These are phyloP conservation scores for Farysia itapuensis DNA, from an alignment of 1,284 basidiomycete species.

Conservation along the genomic window DNA sequence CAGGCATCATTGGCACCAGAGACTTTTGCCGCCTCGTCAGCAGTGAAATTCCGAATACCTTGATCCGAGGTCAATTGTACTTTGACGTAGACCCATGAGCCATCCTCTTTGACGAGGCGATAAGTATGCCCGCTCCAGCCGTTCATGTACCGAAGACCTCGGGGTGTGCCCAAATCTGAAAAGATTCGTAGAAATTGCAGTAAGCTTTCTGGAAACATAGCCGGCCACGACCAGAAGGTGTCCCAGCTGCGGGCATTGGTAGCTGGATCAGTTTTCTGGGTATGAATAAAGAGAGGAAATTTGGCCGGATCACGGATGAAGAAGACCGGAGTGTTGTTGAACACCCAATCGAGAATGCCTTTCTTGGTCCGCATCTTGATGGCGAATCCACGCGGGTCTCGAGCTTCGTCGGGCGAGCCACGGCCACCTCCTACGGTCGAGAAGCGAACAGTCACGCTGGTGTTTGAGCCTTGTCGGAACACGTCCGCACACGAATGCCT, in stretches of 20 bases:
- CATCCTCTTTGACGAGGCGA: conserved; percentile 81
- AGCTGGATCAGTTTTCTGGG: conserved; percentile 87
- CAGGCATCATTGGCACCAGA: conserved; percentile 75
- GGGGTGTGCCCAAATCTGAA: conserved; percentile 82
- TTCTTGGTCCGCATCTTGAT: conserved; percentile 86
- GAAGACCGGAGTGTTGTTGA: conserved; percentile 54
- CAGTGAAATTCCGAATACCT: conserved; percentile 56
- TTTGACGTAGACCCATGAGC: conserved; percentile 62
- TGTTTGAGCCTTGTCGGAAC: conserved; percentile 37
- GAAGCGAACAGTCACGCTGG: conserved; percentile 60
- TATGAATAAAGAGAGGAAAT: conserved; percentile 84
- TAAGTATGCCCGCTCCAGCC: conserved; percentile 88
- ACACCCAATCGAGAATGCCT: conserved; percentile 63
- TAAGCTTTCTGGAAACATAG: conserved; percentile 17
- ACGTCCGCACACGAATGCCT: no score
- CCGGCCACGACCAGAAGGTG: conserved; percentile 73
- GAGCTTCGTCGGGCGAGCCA: conserved; percentile 84
- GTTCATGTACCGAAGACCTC: conserved; percentile 65
- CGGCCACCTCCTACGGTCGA: conserved; percentile 70
- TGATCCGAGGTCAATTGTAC: conserved; percentile 16
- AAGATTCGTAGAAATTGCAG: conserved; percentile 17
- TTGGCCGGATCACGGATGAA: conserved; percentile 59
- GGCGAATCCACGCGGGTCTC: conserved; percentile 88
- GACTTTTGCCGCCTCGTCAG: conserved; percentile 63
- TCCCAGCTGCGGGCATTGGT: conserved; percentile 76